Evolutionary conservation across 2,329 filamentous ascomycete species (phyloP).

Genomic region (Pestalotiopsis sp.): DNA sequence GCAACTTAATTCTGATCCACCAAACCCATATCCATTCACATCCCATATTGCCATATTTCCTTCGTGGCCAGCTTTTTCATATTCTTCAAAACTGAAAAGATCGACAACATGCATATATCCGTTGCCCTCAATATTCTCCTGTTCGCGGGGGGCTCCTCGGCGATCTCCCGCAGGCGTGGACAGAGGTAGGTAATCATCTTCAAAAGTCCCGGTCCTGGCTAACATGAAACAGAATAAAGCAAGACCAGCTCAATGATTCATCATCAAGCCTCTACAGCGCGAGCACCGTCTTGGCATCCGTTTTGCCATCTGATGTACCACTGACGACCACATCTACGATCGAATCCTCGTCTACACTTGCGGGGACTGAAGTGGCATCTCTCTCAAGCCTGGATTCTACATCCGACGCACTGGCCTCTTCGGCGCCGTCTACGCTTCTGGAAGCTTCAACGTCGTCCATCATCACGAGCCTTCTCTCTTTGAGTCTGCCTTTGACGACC

Average conservation of each 20-base stretch:
- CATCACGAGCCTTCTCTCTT: neutral
- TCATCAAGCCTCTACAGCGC: slow-evolving; percentile 21
- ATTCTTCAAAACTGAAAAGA: slow-evolving; percentile 7
- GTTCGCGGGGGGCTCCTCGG: slow-evolving; percentile 32
- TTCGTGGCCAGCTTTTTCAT: neutral
- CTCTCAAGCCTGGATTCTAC: neutral
- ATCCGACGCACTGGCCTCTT: neutral
- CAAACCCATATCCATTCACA: slow-evolving; percentile 2
- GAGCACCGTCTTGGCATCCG: slow-evolving; percentile 15
- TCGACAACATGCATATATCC: slow-evolving; percentile 28
- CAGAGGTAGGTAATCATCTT: slow-evolving; percentile 24
- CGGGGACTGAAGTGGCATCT: neutral
- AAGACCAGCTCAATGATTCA: slow-evolving; percentile 18
- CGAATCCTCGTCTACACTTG: slow-evolving; percentile 12
- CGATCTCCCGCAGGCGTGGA: slow-evolving; percentile 31
- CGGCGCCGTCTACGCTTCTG: neutral
- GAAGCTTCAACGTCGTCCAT: neutral
- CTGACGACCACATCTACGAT: slow-evolving; percentile 12
- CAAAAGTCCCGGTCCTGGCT: slow-evolving; percentile 11
- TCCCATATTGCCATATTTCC: neutral
- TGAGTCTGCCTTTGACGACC: neutral
- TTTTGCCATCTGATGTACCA: slow-evolving; percentile 7
- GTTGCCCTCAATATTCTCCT: slow-evolving; percentile 30
- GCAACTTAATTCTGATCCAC: neutral
- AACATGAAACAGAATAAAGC: slow-evolving; percentile 25